phyloP scores from a whole-genome alignment of 257 asterid species.

The Rehmannia glutinosa region DNA sequence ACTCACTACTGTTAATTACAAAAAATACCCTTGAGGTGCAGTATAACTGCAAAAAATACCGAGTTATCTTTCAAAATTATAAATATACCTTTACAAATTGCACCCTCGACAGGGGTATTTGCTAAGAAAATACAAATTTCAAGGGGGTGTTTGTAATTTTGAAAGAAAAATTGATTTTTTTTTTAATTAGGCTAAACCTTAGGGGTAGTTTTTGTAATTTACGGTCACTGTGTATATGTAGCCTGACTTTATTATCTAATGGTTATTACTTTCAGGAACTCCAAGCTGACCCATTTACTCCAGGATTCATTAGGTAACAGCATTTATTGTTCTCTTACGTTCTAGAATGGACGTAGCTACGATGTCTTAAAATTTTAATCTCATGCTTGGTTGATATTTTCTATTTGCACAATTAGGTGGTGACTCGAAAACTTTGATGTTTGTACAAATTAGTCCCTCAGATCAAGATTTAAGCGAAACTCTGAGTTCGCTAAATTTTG shows the following conservation, averaged over 20 bases:
- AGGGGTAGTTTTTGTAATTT: no score
- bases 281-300: slow-evolving; percentile 89
- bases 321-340: not conserved
- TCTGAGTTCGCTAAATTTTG: slow-evolving; percentile 83
- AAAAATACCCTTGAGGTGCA: no score
- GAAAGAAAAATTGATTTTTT: no score
- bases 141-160: no score
- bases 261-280: slow-evolving; percentile 51
- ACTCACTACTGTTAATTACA: no score
- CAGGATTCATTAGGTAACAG: slow-evolving; percentile 87
- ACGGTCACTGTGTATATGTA: not conserved
- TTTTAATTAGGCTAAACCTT: no score
- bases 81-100: no score
- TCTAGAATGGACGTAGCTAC: not conserved
- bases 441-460: slow-evolving; percentile 98
- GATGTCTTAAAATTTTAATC: not conserved
- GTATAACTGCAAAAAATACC: no score
- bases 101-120: no score
- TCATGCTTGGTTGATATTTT: no score
- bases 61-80: no score
- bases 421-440: slow-evolving; percentile 92
- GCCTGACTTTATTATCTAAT: slow-evolving; percentile 5
- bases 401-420: slow-evolving; percentile 72
- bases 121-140: no score
- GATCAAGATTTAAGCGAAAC: slow-evolving; percentile 87